Evolutionary conservation across 768 basidiomycete species (phyloP), one percentile per base, ranked within the genome.

Genomic region (Russula sp.): DNA sequence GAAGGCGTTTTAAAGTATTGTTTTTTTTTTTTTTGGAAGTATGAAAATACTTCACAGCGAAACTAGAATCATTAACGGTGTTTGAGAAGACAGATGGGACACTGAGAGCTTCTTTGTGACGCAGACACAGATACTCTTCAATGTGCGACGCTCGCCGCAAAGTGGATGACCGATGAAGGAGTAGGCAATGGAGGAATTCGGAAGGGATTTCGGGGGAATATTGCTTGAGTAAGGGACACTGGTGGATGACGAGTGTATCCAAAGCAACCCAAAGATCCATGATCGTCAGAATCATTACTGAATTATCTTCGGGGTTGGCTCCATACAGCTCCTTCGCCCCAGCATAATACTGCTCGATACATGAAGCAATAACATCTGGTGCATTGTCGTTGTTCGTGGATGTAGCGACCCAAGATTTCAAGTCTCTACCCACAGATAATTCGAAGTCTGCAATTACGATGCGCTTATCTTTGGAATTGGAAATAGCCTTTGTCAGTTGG

Each of bases 181-280:
- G 68, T n/a, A 83, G 72, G 0, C 73, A 63, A 35, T 79, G 71
- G 16, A 81, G 65, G 18, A n/a, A 80, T 65, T 5, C 55, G 2
- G 59, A 38, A 1, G 77, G 73, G 0, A 83, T 67, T 60, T 79
- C 80, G 0, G 81, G 80, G 7, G 79, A 76, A 59, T 80, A 83
- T 2, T 75, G 69, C 0, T 43, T 47, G 3, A 83, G 68, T 9
- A 81, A 70, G 2, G 81, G 77, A 41, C 70, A 67, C n/a, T 73
- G 67, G n/a, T 34, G 41, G 20, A 75, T 67, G 1, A 69, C 73
- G n/a, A 77, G 41, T 35, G 64, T 73, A 64, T 82, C 81, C 3
- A 81, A 69, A 0, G 75, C 77, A 2, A 77, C 70, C 81, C 82
- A 83, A 13, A 83, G 71, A 35, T 79, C 75, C 29, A 81, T 66